Percentiles rank a stretch among this genome's conserved stretches.
phyloP scores from a whole-genome alignment of 805 yeast species.

The Starmerella stellata region DNA sequence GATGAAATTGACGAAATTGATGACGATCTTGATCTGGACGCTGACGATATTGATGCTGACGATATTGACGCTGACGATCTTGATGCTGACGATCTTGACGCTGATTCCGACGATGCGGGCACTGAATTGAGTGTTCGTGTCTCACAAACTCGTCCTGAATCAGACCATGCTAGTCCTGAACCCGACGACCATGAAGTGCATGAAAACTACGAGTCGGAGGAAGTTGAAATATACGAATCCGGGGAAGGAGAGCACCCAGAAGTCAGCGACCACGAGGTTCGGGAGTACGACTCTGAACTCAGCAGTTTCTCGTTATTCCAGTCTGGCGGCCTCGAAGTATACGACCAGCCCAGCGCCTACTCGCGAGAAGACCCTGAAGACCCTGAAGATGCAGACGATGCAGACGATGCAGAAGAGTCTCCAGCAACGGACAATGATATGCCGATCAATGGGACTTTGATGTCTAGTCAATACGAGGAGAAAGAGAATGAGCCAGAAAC shows the following conservation, averaged over 20 bases:
- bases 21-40: background rate
- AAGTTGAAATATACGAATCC: too few relatives aligned
- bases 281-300: slow-evolving; percentile 5
- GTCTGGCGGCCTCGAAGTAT: background rate
- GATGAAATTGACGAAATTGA: background rate
- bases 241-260: background rate
- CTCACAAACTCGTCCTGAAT: too few relatives aligned
- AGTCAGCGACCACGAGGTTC: slow-evolving; percentile 5
- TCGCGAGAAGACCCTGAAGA: too few relatives aligned
- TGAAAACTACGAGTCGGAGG: background rate
- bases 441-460: too few relatives aligned
- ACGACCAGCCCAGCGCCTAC: background rate
- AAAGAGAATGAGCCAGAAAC: too few relatives aligned
- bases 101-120: background rate
- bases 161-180: too few relatives aligned
- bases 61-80: background rate
- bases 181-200: too few relatives aligned
- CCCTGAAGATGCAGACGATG: too few relatives aligned
- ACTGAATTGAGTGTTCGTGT: background rate
- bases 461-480: too few relatives aligned
- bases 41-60: background rate
- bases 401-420: too few relatives aligned
- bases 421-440: too few relatives aligned
- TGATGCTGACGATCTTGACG: background rate
- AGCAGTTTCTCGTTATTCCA: background rate